Percentiles rank a stretch among this genome's conserved stretches.
Evolutionary conservation across 2,329 filamentous ascomycete genomes (phyloP).

Genomic region (Purpureocillium takamizusanense): DNA sequence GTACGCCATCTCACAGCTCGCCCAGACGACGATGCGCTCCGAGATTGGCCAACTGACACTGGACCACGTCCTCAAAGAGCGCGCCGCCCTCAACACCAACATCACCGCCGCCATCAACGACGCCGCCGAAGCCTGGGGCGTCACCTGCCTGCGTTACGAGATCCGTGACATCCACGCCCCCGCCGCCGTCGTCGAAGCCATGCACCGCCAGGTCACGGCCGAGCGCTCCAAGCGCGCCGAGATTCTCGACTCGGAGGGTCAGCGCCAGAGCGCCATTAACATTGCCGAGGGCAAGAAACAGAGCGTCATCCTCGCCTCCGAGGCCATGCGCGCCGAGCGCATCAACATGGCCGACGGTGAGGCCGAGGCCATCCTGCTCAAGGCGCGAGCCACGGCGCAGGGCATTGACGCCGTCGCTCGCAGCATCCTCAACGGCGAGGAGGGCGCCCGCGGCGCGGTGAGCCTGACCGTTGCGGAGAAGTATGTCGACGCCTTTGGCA

Average conservation of each 20-base stretch:
- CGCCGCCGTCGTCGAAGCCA: slow-evolving; percentile 85
- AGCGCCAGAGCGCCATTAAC: slow-evolving; percentile 95
- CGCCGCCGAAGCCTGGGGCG: slow-evolving; percentile 92
- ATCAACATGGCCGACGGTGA: slow-evolving; percentile 92
- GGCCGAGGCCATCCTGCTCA: slow-evolving; percentile 83
- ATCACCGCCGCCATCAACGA: slow-evolving; percentile 99
- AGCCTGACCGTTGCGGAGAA: slow-evolving; percentile 90
- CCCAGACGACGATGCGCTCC: slow-evolving; percentile 97
- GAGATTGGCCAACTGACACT: slow-evolving; percentile 95
- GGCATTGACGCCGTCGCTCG: slow-evolving; percentile 82
- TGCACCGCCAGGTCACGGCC: slow-evolving; percentile 96
- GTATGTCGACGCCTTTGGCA: slow-evolving; percentile 91
- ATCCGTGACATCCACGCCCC: slow-evolving; percentile 98
- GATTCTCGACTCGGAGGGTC: slow-evolving; percentile 94
- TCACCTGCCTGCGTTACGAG: slow-evolving; percentile 92
- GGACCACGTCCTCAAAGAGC: slow-evolving; percentile 96
- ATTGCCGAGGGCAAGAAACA: slow-evolving; percentile 97
- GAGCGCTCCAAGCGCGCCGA: slow-evolving; percentile 96
- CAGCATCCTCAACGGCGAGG: slow-evolving; percentile 63
- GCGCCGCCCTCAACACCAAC: slow-evolving; percentile 90
- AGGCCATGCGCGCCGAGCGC: slow-evolving; percentile 80
- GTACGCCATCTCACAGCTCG: slow-evolving; percentile 95
- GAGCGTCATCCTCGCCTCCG: slow-evolving; percentile 89
- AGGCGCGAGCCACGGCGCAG: slow-evolving; percentile 73
- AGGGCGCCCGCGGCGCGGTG: slow-evolving; percentile 72